Base-by-base conservation (phyloP, 73 alveolate genomes). In the Blepharisma japonicum region DNA sequence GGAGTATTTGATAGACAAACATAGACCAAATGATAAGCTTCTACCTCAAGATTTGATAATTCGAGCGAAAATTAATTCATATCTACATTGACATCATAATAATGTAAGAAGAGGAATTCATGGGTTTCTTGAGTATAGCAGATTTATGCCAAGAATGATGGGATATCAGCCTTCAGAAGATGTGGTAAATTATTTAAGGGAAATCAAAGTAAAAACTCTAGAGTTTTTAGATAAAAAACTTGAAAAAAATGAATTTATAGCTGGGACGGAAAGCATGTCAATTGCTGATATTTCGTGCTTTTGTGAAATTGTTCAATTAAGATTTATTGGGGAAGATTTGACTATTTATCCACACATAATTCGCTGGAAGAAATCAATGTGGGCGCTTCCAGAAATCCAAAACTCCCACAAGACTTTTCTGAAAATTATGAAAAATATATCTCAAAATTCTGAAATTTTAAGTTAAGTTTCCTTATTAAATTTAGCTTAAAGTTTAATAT, bases 81-180 rank as follows among this genome's bases (percentile, higher is more conserved):
- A 61, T 25, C 48, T 61, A 14, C 74, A 61, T 61, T 61, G 74
- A 48, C 74, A 61, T 61, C 74, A 61, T 61, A 14, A 8, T 20
- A 25, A 25, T 18, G 47, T 61, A 20, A 61, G 74, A 61, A 25
- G 46, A 18, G 18, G 18, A 2, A 20, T 61, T 20, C 18, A 39
- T 61, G 74, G 38, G 4, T 61, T 14, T 61, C n/a, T 61, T 61
- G 42, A 32, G 3, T 32, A 32, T 32, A 32, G 42, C 42, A 32
- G 42, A 32, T 32, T 32, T 32, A 32, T 32, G 42, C 42, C 42
- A 32, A 32, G 42, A 32, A 3, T 32, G 42, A 32, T 32, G 42
- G 42, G 42, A 32, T 32, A 32, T 32, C 42, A 32, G 42, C 42
- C 42, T 32, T 32, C 42, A 32, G 42, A 32, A 32, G 42, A 32